A percentile compares a stretch with the other conserved stretches of the same genome.
Conservation (phyloP, 2,329 filamentous ascomycete genomes). For the Dissoconium aciculare region DNA sequence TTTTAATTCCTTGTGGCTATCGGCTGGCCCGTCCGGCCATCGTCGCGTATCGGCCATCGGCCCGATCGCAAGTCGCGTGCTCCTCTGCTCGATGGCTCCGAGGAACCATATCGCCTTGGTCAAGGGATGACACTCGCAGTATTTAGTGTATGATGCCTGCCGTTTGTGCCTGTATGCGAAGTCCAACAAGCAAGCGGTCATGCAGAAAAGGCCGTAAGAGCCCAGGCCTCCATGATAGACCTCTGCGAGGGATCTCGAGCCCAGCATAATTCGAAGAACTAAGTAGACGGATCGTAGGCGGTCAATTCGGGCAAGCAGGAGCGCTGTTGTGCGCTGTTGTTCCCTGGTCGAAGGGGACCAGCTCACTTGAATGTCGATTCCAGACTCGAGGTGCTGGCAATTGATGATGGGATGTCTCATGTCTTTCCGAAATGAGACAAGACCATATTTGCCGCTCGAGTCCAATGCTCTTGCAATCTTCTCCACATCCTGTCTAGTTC, state of each 20-base stretch:
- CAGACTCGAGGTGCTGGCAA: constrained; percentile 33
- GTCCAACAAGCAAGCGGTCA: too few relatives aligned
- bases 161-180: too few relatives aligned
- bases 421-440: constrained; percentile 20
- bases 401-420: neutral
- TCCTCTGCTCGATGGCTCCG: too few relatives aligned
- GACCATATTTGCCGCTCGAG: constrained; percentile 23
- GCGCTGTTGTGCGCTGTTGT: constrained; percentile 30
- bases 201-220: constrained; percentile 42
- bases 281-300: constrained; percentile 36
- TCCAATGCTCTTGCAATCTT: constrained; percentile 5
- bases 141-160: too few relatives aligned
- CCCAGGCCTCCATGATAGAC: constrained; percentile 36
- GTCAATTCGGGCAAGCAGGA: constrained; percentile 36
- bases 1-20: too few relatives aligned
- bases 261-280: constrained; percentile 36
- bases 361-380: constrained; percentile 39
- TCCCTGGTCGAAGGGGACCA: constrained; percentile 28
- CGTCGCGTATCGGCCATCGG: too few relatives aligned
- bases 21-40: too few relatives aligned
- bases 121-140: too few relatives aligned
- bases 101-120: too few relatives aligned
- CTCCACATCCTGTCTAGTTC: constrained; percentile 3
- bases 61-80: too few relatives aligned
- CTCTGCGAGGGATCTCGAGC: constrained; percentile 35